These are phyloP conservation scores for Bauhinia variegata DNA, from an alignment of 306 rosid genomes.

Conservation along the genomic window DNA sequence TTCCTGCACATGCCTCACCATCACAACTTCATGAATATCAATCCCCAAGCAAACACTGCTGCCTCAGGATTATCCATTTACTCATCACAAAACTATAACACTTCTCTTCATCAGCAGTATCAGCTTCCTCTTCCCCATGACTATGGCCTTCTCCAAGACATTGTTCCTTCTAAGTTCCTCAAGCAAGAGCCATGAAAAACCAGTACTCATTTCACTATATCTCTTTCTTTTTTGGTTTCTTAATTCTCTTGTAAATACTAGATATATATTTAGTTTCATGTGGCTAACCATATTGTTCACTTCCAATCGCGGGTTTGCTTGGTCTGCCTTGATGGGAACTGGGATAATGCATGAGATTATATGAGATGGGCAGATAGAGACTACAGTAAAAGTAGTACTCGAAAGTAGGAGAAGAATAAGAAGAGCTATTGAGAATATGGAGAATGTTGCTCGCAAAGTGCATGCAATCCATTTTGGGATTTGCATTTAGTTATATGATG, in stretches of 20 bases:
- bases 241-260: constrained; percentile 37
- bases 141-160: constrained; percentile 73
- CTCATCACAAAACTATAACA: constrained; percentile 22
- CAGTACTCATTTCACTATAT: neutral
- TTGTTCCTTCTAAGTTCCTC: constrained; percentile 70
- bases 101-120: constrained; percentile 38
- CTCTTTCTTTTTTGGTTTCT: neutral
- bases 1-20: constrained; percentile 38
- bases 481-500: no score
- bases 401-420: no score
- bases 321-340: no score
- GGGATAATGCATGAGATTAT: no score
- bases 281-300: neutral
- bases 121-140: constrained; percentile 41
- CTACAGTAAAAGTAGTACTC: no score
- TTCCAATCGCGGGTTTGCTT: no score
- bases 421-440: no score
- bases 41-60: constrained; percentile 1
- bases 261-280: constrained; percentile 16
- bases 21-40: neutral
- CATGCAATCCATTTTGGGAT: no score
- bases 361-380: no score
- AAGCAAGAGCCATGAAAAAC: constrained; percentile 51
- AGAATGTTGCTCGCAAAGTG: no score
- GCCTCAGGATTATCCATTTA: constrained; percentile 23